Evolutionary conservation across 148 eudicot genomes (phyloP).

Genomic region (Linanthus parryae): DNA sequence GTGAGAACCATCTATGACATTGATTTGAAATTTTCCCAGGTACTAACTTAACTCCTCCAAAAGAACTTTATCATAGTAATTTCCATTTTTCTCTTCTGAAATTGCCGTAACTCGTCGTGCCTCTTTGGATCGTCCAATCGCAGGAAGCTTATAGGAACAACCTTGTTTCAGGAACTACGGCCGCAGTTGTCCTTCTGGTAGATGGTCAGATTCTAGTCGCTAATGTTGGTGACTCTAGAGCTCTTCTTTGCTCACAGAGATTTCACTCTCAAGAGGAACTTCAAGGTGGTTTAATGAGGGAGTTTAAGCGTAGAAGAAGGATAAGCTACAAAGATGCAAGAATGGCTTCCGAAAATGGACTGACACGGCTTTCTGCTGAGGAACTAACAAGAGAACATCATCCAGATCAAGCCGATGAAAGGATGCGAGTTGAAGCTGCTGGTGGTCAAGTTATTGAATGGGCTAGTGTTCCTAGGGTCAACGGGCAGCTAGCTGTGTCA

Average conservation of each 20-base stretch:
- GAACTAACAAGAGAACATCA: constrained; percentile 82
- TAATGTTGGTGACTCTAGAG: constrained; percentile 53
- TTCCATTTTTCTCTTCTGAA: neutral
- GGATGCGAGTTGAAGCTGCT: constrained; percentile 63
- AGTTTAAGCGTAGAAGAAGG: neutral
- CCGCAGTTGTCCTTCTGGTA: constrained; percentile 28
- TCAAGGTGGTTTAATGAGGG: constrained; percentile 14
- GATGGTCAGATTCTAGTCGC: constrained; percentile 35
- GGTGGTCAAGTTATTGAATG: constrained; percentile 60
- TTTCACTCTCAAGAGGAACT: constrained; percentile 1
- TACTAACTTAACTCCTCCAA: neutral
- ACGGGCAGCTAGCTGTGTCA: constrained; percentile 46
- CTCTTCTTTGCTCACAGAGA: constrained; percentile 38
- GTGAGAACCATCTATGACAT: constrained; percentile 30
- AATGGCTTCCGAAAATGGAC: constrained; percentile 17
- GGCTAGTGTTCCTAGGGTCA: constrained; percentile 45
- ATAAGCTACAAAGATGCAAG: neutral
- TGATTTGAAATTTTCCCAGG: constrained; percentile 31
- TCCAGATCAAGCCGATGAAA: constrained; percentile 84
- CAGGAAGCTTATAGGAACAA: constrained; percentile 28
- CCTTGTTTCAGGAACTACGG: constrained; percentile 33
- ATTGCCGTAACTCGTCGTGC: constrained; percentile 5
- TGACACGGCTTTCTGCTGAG: constrained; percentile 26
- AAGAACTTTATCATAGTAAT: no score
- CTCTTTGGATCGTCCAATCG: no score